phyloP scores from a whole-genome alignment of 1,284 basidiomycete species.

The Spongispora temasekensis region DNA sequence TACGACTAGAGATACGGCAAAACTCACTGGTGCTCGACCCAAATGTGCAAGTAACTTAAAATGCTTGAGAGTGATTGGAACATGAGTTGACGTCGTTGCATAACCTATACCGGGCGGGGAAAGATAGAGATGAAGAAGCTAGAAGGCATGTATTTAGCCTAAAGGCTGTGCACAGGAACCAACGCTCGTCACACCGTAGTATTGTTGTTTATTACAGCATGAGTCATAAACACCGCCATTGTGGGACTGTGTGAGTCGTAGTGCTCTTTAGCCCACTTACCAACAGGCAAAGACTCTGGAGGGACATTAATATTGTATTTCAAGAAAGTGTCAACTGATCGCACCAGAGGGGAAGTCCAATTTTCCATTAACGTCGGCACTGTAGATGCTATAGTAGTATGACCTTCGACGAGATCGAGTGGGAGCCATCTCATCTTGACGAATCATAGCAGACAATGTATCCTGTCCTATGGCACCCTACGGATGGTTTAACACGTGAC shows the following conservation, averaged over 20 bases:
- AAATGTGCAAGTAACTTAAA: slow-evolving; percentile 69
- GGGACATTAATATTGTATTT: slow-evolving; percentile 5
- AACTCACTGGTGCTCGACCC: slow-evolving; percentile 57
- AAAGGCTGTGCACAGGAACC: not conserved
- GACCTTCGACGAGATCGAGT: slow-evolving; percentile 54
- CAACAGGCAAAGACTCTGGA: slow-evolving; percentile 57
- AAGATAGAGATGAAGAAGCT: slow-evolving; percentile 53
- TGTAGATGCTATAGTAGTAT: slow-evolving; percentile 46
- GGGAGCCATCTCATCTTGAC: slow-evolving; percentile 66
- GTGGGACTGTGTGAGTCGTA: slow-evolving; percentile 57
- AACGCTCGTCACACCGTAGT: slow-evolving; percentile 42
- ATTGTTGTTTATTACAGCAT: slow-evolving; percentile 68
- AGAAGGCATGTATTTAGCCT: slow-evolving; percentile 4
- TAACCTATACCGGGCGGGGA: slow-evolving; percentile 32
- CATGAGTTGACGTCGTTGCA: slow-evolving; percentile 36
- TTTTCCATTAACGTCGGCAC: slow-evolving; percentile 46
- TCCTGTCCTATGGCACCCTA: slow-evolving; percentile 68
- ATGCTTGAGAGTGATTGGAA: slow-evolving; percentile 73
- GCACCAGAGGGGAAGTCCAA: slow-evolving; percentile 56
- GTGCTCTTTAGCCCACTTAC: slow-evolving; percentile 55
- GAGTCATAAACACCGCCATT: slow-evolving; percentile 67
- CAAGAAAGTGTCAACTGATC: slow-evolving; percentile 4
- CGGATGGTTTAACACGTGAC: slow-evolving; percentile 12
- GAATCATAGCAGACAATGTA: slow-evolving; percentile 65
- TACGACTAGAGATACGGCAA: not conserved